Evolutionary conservation across 2,329 filamentous ascomycete genomes (phyloP).

Genomic region (Acrocalymma vagum): DNA sequence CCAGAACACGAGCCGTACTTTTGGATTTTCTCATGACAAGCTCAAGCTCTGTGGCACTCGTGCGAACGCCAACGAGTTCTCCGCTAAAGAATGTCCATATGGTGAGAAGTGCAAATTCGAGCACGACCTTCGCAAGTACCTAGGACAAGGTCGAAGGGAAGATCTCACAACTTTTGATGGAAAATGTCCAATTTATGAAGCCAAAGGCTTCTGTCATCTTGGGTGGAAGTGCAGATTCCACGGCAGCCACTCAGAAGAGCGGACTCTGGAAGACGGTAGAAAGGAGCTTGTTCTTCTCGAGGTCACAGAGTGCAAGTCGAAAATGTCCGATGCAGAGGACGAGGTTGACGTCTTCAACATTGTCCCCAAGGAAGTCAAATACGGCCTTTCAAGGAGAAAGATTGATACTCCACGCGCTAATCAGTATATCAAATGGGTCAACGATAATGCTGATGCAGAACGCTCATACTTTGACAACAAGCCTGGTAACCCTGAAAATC

Average conservation of each 20-base stretch:
- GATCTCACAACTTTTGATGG: conserved; percentile 81
- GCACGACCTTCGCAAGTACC: conserved; percentile 86
- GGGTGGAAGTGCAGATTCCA: conserved; percentile 97
- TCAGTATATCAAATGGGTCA: conserved; percentile 78
- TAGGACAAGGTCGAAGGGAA: conserved; percentile 80
- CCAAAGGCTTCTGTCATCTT: conserved; percentile 77
- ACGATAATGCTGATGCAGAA: conserved; percentile 63
- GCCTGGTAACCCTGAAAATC: conserved; percentile 35
- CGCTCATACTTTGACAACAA: conserved; percentile 45
- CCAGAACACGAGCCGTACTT: conserved; percentile 85
- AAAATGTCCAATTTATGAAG: conserved; percentile 82
- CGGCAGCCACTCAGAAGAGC: conserved; percentile 83
- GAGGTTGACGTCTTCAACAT: conserved; percentile 78
- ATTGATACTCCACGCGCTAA: conserved; percentile 77
- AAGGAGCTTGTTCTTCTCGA: conserved; percentile 81
- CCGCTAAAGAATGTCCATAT: conserved; percentile 76
- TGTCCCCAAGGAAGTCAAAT: conserved; percentile 74
- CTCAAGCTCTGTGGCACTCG: conserved; percentile 81
- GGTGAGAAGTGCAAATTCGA: conserved; percentile 82
- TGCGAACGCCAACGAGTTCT: conserved; percentile 79
- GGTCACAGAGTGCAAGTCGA: conserved; percentile 58
- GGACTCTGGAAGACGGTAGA: conserved; percentile 78
- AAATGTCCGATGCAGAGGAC: conserved; percentile 52
- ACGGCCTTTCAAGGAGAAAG: conserved; percentile 77
- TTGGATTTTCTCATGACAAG: conserved; percentile 80